These are phyloP conservation scores for Chlorella sp. DNA, from an alignment of 139 green algal genomes.

Conservation along the genomic window DNA sequence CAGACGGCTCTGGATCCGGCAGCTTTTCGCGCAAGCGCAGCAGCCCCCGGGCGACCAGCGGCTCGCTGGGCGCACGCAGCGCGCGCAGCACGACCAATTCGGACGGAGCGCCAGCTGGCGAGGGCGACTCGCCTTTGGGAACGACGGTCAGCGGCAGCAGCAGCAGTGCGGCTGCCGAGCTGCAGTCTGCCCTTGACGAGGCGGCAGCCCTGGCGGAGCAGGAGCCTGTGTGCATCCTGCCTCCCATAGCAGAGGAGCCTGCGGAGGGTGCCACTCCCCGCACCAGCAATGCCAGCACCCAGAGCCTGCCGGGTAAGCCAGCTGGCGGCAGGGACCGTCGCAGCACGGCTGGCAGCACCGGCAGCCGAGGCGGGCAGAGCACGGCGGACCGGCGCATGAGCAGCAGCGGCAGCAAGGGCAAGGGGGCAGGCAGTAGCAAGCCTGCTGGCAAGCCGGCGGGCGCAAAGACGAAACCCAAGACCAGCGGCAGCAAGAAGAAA, in stretches of 20 bases:
- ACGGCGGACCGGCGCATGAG: too few relatives aligned
- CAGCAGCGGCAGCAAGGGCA: not conserved
- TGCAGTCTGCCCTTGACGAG: not conserved
- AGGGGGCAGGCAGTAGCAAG: not conserved
- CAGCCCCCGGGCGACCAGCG: not conserved
- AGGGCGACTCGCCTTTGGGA: too few relatives aligned
- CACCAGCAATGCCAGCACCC: not conserved
- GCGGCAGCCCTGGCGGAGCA: not conserved
- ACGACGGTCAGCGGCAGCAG: not conserved
- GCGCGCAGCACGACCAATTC: not conserved
- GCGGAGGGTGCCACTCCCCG: not conserved
- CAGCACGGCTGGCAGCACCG: too few relatives aligned
- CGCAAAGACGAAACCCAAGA: too few relatives aligned
- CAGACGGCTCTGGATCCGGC: too few relatives aligned
- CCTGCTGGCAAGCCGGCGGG: not conserved
- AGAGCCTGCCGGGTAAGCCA: too few relatives aligned
- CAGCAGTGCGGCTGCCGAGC: not conserved
- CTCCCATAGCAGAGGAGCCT: constrained; percentile 3
- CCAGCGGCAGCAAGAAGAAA: not conserved
- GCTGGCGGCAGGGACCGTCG: too few relatives aligned
- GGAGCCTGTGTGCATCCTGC: not conserved
- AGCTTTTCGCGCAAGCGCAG: not conserved
- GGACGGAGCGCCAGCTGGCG: too few relatives aligned
- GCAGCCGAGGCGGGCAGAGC: too few relatives aligned
- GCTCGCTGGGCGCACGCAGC: not conserved